These are phyloP conservation scores for Fusarium armeniacum DNA, from an alignment of 2,329 filamentous ascomycete species.

Conservation along the genomic window DNA sequence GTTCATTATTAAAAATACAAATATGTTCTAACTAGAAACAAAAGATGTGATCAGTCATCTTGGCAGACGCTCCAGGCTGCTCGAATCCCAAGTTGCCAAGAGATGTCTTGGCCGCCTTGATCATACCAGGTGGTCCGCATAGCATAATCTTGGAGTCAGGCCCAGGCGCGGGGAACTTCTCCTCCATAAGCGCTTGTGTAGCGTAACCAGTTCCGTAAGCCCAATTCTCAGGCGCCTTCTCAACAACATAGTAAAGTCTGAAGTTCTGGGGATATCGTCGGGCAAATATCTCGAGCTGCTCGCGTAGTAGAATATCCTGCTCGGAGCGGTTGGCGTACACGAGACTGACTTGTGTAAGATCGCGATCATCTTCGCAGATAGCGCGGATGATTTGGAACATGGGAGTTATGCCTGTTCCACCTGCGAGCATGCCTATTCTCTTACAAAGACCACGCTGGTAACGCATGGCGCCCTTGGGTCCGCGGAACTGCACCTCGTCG, in stretches of 20 bases:
- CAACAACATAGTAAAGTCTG: constrained; percentile 68
- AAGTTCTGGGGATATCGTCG: constrained; percentile 66
- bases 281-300: constrained; percentile 68
- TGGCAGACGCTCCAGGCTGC: constrained; percentile 63
- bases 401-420: constrained; percentile 56
- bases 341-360: constrained; percentile 69
- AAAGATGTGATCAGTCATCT: constrained; percentile 69
- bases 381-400: constrained; percentile 71
- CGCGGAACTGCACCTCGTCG: constrained; percentile 66
- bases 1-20: constrained; percentile 3
- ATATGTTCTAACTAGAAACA: constrained; percentile 57
- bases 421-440: constrained; percentile 68
- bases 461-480: constrained; percentile 69
- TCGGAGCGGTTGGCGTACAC: constrained; percentile 72
- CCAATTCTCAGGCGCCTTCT: constrained; percentile 63
- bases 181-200: constrained; percentile 63
- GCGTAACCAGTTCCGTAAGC: constrained; percentile 64
- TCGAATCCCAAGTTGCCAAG: constrained; percentile 65
- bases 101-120: constrained; percentile 68
- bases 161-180: constrained; percentile 62
- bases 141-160: constrained; percentile 67
- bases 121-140: constrained; percentile 73
- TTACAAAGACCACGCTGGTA: constrained; percentile 61
- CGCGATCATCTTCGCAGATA: constrained; percentile 72
- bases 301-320: constrained; percentile 70